Evolutionary conservation across 495 filamentous ascomycete species (phyloP).

Genomic region (Xylaria longipes): DNA sequence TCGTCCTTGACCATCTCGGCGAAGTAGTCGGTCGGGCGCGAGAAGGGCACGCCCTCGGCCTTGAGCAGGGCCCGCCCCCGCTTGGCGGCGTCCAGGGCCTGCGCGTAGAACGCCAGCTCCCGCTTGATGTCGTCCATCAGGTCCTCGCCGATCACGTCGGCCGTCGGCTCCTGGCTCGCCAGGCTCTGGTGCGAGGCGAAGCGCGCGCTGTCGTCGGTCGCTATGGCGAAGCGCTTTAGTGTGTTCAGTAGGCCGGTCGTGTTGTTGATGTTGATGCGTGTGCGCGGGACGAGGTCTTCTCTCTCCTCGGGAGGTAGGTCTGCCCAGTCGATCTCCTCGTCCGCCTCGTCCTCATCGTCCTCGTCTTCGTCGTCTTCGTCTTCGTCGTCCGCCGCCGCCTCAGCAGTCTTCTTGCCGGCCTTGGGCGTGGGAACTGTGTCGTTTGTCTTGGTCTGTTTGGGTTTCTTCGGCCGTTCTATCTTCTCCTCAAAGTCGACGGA

Average conservation of each 20-base stretch:
- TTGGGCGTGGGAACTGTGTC: conserved; percentile 5
- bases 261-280: conserved; percentile 98
- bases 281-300: conserved; percentile 79
- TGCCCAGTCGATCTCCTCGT: conserved; percentile 56
- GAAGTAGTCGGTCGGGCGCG: conserved; percentile 91
- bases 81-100: conserved; percentile 79
- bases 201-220: conserved; percentile 56
- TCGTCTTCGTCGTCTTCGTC: conserved; percentile 52
- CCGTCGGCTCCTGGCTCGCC: conserved; percentile 54
- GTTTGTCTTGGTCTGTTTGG: conserved; percentile 48
- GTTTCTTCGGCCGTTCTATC: conserved; percentile 43
- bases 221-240: conserved; percentile 75
- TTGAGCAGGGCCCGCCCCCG: conserved; percentile 74
- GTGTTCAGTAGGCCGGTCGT: conserved; percentile 79
- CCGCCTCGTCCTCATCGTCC: conserved; percentile 63
- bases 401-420: conserved; percentile 24
- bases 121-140: conserved; percentile 87
- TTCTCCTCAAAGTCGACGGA: conserved; percentile 46
- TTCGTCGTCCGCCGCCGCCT: conserved; percentile 40
- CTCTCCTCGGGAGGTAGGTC: conserved; percentile 24
- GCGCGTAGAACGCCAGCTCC: conserved; percentile 92
- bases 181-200: conserved; percentile 64
- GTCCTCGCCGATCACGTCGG: conserved; percentile 64
- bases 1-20: conserved; percentile 99
- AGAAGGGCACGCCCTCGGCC: conserved; percentile 83